These are phyloP conservation scores for Theobroma cacao DNA, from an alignment of 345 rosid genomes.

Conservation along the genomic window DNA sequence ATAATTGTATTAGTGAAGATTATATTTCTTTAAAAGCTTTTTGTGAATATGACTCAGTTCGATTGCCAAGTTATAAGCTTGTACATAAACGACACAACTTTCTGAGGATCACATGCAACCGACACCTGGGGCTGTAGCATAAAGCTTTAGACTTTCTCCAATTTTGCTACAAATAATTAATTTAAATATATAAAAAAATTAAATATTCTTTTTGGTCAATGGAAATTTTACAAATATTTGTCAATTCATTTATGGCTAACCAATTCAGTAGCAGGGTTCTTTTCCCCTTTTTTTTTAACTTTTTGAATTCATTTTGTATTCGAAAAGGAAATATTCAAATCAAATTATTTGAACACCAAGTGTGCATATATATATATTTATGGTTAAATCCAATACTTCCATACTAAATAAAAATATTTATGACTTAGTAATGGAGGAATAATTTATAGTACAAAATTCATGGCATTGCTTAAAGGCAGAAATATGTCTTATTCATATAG, in stretches of 20 bases:
- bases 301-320: too few species aligned
- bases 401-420: too few species aligned
- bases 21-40: not conserved
- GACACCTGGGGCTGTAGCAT: not conserved
- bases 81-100: not conserved
- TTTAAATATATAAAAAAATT: not conserved
- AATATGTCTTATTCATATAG: not conserved
- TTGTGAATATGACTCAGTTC: not conserved
- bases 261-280: too few species aligned
- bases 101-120: conserved; percentile 5
- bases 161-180: not conserved
- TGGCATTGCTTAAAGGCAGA: not conserved
- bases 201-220: not conserved
- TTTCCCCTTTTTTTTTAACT: too few species aligned
- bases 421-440: not conserved
- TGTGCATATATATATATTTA: too few species aligned
- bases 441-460: not conserved
- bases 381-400: too few species aligned
- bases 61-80: not conserved
- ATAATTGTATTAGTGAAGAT: too few species aligned
- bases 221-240: not conserved
- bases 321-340: too few species aligned
- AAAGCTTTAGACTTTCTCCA: not conserved
- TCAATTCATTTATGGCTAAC: not conserved
- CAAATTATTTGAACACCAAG: too few species aligned